Evolutionary conservation across 2,329 filamentous ascomycete genomes (phyloP), one percentile per base, ranked within the genome.

Genomic region (Orbilia quercus): DNA sequence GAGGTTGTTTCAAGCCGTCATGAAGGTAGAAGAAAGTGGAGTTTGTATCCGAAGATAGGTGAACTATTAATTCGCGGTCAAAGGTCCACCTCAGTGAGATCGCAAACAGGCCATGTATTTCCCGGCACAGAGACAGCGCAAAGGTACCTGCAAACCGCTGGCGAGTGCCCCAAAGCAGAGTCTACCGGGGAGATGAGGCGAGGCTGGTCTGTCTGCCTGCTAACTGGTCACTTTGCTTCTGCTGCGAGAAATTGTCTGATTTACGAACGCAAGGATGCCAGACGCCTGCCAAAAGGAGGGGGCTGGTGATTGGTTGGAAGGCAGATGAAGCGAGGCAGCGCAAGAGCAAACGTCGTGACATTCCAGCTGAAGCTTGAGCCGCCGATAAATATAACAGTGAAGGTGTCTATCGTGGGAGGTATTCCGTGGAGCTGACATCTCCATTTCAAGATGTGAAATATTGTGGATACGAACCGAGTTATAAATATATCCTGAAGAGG

Each of bases 181-280:
- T 67, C 28, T 51, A 44, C 63, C 45, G 42, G 63, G n/a, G 63
- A 67, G 66, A 71, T 71, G 66, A 57, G 62, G 62, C 58, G 66
- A 71, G 66, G 63, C 63, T 67, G 63, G 63, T n/a, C n/a, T n/a
- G n/a, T n/a, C n/a, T n/a, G 63, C 53, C 45, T 53, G 63, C 66
- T 71, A 40, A 71, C 66, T 71, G 58, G 57, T 71, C 55, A 36
- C 57, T 53, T 54, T 31, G 63, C 25, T 18, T 31, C 28, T 44
- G 42, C 66, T 63, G 66, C 58, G 18, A 63, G 65, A 70, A 71
- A 71, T 64, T 71, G 66, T 47, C 66, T 64, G 66, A 71, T 71
- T n/a, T 71, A 71, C 66, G 58, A 62, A 44, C 38, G 66, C 66
- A 71, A 71, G 66, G 66, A 71, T 69, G 50, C 44, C 58, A 31